Evolutionary conservation across 306 rosid species (phyloP), one percentile per base, ranked within the genome.

Genomic region (Citrullus mucosospermus): DNA sequence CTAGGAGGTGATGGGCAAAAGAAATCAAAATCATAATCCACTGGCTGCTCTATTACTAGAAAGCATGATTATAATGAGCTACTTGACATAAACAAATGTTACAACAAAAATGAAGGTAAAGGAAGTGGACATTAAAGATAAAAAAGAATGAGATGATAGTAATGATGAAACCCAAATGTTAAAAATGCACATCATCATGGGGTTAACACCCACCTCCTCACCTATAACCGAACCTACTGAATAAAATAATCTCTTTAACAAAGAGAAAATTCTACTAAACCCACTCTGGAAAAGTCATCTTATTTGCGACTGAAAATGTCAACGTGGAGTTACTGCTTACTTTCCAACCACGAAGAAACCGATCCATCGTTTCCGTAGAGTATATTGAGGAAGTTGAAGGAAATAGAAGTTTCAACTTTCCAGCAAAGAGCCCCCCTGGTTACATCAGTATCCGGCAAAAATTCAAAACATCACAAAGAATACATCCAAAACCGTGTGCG

Each of bases 111-210:
- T 70, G 34, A 70, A 44, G 57, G 76, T 44, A 22, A 70, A 22
- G 76, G 56, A 39, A 13, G 18, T 43, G n/a, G 55, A 41, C 11
- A 69, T 68, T 68, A 43, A 43, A 41, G 38, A 53, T 30, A 9
- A 74, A 48, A 74, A 72, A 72, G 77, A 72, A 72, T 48, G 17
- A 18, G 66, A 36, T n/a, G 30, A 75, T 54, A 9, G 78, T 38
- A 75, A 75, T 75, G 65, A 75, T 75, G 46, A 54, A 30, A 75
- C 78, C 78, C 78, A 72, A 48, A 28, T 72, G 77, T 50, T 46
- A 72, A 68, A 68, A 68, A 72, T 48, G 59, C 59, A 46, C 41
- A 51, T 54, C 78, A 53, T 74, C 78, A 75, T 75, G 63, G 62
- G 65, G 30, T 75, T 51, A 55, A 54, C 28, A 53, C 50, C 78